phyloP scores from a whole-genome alignment of 768 basidiomycete genomes.

The Tephrocybe rancida region DNA sequence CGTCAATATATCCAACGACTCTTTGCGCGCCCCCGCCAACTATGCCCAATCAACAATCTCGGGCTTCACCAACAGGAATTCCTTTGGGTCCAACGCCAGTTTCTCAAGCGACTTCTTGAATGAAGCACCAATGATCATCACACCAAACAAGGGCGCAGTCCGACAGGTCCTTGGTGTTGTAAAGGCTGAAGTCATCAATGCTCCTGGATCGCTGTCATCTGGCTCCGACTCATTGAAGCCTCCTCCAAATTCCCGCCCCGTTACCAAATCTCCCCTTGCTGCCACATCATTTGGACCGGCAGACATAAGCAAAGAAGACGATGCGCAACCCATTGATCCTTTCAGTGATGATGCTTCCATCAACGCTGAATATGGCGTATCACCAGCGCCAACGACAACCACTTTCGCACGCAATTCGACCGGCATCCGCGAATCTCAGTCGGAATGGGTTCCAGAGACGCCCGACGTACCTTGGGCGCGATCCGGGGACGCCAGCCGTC shows the following conservation, averaged over 20 bases:
- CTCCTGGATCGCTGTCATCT: slow-evolving; percentile 45
- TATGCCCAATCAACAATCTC: slow-evolving; percentile 54
- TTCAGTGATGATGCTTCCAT: slow-evolving; percentile 62
- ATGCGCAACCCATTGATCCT: slow-evolving; percentile 61
- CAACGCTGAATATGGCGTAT: slow-evolving; percentile 32
- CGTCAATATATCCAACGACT: slow-evolving; percentile 59
- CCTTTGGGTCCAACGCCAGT: slow-evolving; percentile 75
- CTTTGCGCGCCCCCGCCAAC: slow-evolving; percentile 36
- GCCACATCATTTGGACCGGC: slow-evolving; percentile 70
- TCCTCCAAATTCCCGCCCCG: slow-evolving; percentile 43
- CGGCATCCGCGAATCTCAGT: slow-evolving; percentile 27
- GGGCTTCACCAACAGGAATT: slow-evolving; percentile 56
- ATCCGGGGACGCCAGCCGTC: slow-evolving; percentile 45
- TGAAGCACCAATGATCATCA: slow-evolving; percentile 83
- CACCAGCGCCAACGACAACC: slow-evolving; percentile 41
- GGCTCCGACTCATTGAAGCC: slow-evolving; percentile 42
- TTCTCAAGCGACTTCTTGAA: slow-evolving; percentile 79
- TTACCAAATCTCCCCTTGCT: slow-evolving; percentile 68
- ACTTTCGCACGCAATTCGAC: slow-evolving; percentile 39
- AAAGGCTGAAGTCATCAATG: slow-evolving; percentile 77
- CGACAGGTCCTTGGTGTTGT: slow-evolving; percentile 76
- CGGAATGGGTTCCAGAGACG: slow-evolving; percentile 39
- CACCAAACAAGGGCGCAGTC: slow-evolving; percentile 62
- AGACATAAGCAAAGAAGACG: slow-evolving; percentile 60
- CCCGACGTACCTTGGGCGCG: slow-evolving; percentile 46